Evolutionary conservation across 345 rosid species (phyloP).

Genomic region (Psidium friedrichsthalianum): DNA sequence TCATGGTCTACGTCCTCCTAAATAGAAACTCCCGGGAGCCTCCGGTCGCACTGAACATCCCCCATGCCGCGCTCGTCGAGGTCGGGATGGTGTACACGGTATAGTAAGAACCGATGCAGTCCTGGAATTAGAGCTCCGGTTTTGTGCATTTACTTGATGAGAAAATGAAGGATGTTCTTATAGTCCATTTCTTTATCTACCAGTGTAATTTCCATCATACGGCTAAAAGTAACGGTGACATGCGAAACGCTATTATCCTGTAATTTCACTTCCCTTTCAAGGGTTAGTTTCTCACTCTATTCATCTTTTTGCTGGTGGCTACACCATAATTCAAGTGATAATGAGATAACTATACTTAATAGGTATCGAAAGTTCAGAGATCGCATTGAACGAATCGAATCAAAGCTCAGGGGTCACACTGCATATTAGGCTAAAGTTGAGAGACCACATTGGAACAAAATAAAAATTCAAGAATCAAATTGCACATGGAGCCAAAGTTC

Average conservation of each 20-base stretch:
- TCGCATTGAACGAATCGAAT: too few species aligned
- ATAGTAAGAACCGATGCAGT: not conserved
- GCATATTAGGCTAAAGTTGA: too few species aligned
- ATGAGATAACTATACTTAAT: too few species aligned
- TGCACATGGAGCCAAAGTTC: too few species aligned
- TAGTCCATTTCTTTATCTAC: not conserved
- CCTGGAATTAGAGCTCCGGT: not conserved
- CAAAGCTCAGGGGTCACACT: too few species aligned
- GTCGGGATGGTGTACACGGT: constrained; percentile 40
- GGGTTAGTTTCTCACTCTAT: not conserved
- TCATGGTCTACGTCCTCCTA: constrained; percentile 21
- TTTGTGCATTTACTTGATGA: not conserved
- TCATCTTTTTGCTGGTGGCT: not conserved
- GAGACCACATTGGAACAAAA: too few species aligned
- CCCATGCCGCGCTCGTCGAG: constrained; percentile 56
- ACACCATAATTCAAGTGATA: too few species aligned
- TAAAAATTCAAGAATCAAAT: too few species aligned
- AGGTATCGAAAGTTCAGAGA: too few species aligned
- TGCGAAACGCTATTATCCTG: not conserved
- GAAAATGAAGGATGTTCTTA: not conserved
- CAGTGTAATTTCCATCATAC: not conserved
- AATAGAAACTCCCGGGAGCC: constrained; percentile 38
- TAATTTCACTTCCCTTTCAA: not conserved
- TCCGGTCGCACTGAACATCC: constrained; percentile 39
- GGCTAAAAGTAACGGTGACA: not conserved